These are phyloP conservation scores for Rhinocladiella mackenziei DNA, from an alignment of 2,329 filamentous ascomycete species.

Conservation along the genomic window DNA sequence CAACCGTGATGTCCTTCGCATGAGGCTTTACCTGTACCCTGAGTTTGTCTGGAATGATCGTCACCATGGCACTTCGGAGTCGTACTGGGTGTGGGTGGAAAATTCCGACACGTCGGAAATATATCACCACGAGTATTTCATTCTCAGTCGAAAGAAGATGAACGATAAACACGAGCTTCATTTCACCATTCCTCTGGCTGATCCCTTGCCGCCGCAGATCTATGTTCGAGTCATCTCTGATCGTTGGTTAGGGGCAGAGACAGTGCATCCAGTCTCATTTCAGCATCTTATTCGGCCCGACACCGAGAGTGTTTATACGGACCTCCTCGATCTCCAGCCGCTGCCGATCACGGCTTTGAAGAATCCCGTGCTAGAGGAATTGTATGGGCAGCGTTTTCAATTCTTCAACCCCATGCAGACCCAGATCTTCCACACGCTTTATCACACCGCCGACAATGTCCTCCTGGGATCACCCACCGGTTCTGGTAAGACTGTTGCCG, in stretches of 20 bases:
- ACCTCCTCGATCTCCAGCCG: conserved; percentile 86
- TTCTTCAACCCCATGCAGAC: conserved; percentile 99
- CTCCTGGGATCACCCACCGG: conserved; percentile 93
- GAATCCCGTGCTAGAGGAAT: conserved; percentile 78
- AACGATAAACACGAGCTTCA: conserved; percentile 96
- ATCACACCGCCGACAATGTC: conserved; percentile 87
- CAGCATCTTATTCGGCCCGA: conserved; percentile 96
- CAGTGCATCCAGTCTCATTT: conserved; percentile 90
- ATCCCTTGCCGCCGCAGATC: conserved; percentile 90
- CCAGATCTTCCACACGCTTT: conserved; percentile 94
- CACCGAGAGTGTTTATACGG: conserved; percentile 95
- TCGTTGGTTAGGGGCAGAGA: conserved; percentile 94
- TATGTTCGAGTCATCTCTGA: conserved; percentile 94
- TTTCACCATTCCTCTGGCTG: conserved; percentile 92
- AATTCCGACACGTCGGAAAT: conserved; percentile 97
- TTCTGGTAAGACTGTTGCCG: conserved; percentile 94
- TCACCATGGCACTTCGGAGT: conserved; percentile 88
- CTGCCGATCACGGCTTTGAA: conserved; percentile 81
- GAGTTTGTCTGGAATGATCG: conserved; percentile 95
- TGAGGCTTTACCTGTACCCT: conserved; percentile 77
- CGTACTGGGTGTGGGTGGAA: conserved; percentile 98
- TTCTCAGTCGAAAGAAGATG: conserved; percentile 82
- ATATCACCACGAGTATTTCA: conserved; percentile 96
- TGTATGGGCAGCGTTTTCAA: conserved; percentile 84
- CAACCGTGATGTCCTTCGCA: conserved; percentile 90